A percentile compares a stretch with the other conserved stretches of the same genome.
These are phyloP conservation scores for Blattamonas nauphoetae DNA, from an alignment of 78 protist species.

Conservation along the genomic window DNA sequence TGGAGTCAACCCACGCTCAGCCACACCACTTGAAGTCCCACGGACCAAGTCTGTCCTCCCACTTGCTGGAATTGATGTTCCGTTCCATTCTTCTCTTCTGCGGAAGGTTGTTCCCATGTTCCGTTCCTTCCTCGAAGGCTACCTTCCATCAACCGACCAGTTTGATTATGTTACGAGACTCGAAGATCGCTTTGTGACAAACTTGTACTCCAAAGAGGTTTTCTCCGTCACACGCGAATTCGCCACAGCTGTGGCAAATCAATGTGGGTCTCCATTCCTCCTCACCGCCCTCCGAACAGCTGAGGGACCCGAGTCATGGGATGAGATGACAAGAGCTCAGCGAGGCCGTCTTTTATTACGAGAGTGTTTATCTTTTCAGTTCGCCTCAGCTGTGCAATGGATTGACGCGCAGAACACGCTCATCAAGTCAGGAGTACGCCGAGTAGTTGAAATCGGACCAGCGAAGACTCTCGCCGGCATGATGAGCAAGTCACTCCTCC, in stretches of 20 bases:
- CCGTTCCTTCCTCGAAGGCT: neutral
- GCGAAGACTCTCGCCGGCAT: slow-evolving; percentile 28
- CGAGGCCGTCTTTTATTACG: slow-evolving; percentile 27
- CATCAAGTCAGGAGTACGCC: slow-evolving; percentile 35
- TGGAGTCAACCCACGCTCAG: neutral
- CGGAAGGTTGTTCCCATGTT: slow-evolving; percentile 21
- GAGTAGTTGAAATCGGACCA: slow-evolving; percentile 63
- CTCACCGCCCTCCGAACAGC: neutral
- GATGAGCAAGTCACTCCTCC: neutral
- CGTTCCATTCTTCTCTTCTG: slow-evolving; percentile 52
- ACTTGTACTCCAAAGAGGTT: slow-evolving; percentile 9
- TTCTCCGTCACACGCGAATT: slow-evolving; percentile 8
- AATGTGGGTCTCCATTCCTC: neutral
- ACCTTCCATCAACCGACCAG: neutral
- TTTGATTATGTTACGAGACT: neutral
- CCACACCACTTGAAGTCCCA: neutral
- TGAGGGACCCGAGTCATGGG: neutral
- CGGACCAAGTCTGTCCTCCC: slow-evolving; percentile 48
- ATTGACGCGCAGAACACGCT: slow-evolving; percentile 41
- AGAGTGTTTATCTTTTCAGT: slow-evolving; percentile 57
- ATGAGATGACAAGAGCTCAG: neutral
- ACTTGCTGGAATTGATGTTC: slow-evolving; percentile 64
- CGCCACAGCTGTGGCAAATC: neutral
- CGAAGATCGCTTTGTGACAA: slow-evolving; percentile 43
- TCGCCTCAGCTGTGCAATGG: slow-evolving; percentile 67